Percentiles rank a stretch among this genome's conserved stretches.
Evolutionary conservation across 371 early-diverging fungal species (phyloP).

Genomic region (Funneliformis caledonium): DNA sequence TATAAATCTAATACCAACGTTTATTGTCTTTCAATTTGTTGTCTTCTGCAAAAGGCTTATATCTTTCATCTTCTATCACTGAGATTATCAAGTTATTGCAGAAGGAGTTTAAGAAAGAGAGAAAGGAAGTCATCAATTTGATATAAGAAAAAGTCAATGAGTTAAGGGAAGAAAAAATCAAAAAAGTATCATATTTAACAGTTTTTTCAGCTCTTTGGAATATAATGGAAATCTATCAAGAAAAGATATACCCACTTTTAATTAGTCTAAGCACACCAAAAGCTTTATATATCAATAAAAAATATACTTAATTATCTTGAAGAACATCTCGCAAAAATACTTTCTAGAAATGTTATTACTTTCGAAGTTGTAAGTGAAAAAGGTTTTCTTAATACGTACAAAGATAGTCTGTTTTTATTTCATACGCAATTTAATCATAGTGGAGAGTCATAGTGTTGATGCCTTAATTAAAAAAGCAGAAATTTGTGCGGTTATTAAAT

Average conservation of each 20-base stretch:
- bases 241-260: background rate
- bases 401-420: background rate
- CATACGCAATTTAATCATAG: background rate
- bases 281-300: background rate
- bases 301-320: background rate
- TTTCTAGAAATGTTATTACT: background rate
- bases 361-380: background rate
- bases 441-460: background rate
- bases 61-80: too few species aligned
- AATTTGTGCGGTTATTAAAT: background rate
- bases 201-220: too few species aligned
- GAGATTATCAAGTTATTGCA: too few species aligned
- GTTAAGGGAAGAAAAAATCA: too few species aligned
- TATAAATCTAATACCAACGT: too few species aligned
- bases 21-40: too few species aligned
- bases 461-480: background rate
- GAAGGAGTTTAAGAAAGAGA: too few species aligned
- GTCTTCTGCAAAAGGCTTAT: too few species aligned
- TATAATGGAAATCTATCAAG: too few species aligned
- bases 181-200: too few species aligned
- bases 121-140: too few species aligned
- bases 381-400: background rate
- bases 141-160: too few species aligned
- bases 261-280: background rate
- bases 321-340: background rate